A percentile compares a stretch with the other conserved stretches of the same genome.
Conservation (phyloP, 352 stramenopile species). For the Globisporangium carolinianum region DNA sequence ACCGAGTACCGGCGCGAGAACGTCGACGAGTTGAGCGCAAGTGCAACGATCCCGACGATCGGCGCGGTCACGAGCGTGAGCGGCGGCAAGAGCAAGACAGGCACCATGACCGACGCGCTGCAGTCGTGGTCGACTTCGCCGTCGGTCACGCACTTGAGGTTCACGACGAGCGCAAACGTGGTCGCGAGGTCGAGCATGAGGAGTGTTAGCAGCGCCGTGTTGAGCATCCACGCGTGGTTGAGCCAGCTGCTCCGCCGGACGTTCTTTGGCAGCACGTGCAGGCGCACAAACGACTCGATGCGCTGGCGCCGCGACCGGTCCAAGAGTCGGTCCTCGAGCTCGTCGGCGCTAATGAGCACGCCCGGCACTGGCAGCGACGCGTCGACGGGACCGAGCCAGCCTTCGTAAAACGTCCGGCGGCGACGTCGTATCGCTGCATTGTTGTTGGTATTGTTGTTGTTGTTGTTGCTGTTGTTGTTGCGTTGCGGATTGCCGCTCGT, state of each 20-base stretch:
- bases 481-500: too few relatives aligned
- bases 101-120: constrained; percentile 64
- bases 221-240: constrained; percentile 62
- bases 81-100: constrained; percentile 60
- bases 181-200: constrained; percentile 77
- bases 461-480: too few relatives aligned
- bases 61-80: constrained; percentile 65
- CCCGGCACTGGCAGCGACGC: constrained; percentile 62
- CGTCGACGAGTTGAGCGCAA: constrained; percentile 60
- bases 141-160: constrained; percentile 72
- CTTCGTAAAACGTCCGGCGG: constrained; percentile 54
- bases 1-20: constrained; percentile 68
- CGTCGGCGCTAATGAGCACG: constrained; percentile 60
- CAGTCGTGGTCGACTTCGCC: constrained; percentile 64
- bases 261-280: constrained; percentile 48
- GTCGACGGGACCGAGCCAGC: constrained; percentile 66
- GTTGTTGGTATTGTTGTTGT: too few relatives aligned
- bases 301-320: constrained; percentile 31
- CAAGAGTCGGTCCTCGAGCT: constrained; percentile 52
- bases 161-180: constrained; percentile 73
- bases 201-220: constrained; percentile 47
- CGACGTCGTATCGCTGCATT: constrained; percentile 11
- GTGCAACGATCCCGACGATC: constrained; percentile 66
- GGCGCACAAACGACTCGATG: constrained; percentile 37
- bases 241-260: constrained; percentile 45